Evolutionary conservation across 441 rosid genomes (phyloP), one percentile per base, ranked within the genome.

Genomic region (Omphalea diandra): DNA sequence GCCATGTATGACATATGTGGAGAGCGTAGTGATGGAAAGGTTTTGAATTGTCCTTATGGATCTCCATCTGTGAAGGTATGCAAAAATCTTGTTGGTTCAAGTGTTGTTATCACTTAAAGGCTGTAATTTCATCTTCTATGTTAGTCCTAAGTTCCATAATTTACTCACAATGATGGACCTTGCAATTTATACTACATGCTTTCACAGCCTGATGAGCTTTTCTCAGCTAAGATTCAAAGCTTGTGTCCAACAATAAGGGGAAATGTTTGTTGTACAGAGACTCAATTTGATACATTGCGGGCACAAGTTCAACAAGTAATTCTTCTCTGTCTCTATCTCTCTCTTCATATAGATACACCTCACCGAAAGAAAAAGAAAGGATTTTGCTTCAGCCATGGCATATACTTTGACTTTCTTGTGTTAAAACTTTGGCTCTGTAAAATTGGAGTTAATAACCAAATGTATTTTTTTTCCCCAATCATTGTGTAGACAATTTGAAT

Each of bases 1-100:
- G 89, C 96, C 10, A 93, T 91, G 97, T 87, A 90, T 79, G 98
- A 84, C 71, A 91, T 91, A 40, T 93, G 98, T 67, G 98, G 97
- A 72, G 70, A 77, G 36, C 86, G 97, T 12, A 79, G 73, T 7
- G 98, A 93, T 80, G 86, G 88, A 2, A 91, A 91, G 84, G 87
- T 91, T 63, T 71, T 93, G 29, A 93, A 91, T 73, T 93, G 98
- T 68, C 94, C 97, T 38, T 76, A 67, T 36, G 83, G 82, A 75
- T 72, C 85, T 27, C 87, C 89, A 38, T 71, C 97, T n/a, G 90
- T 88, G 52, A 89, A 86, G 91, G 98, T 89, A 41, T 61, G 76
- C 46, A 18, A 38, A n/a, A 47, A 60, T 73, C 68, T 71, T 67
- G 35, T 38, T 65, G 73, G 55, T 53, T 63, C 24, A 53, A 24